Conservation (phyloP, 2,329 filamentous ascomycete genomes). For the Pseudophaeomoniella oleicola region DNA sequence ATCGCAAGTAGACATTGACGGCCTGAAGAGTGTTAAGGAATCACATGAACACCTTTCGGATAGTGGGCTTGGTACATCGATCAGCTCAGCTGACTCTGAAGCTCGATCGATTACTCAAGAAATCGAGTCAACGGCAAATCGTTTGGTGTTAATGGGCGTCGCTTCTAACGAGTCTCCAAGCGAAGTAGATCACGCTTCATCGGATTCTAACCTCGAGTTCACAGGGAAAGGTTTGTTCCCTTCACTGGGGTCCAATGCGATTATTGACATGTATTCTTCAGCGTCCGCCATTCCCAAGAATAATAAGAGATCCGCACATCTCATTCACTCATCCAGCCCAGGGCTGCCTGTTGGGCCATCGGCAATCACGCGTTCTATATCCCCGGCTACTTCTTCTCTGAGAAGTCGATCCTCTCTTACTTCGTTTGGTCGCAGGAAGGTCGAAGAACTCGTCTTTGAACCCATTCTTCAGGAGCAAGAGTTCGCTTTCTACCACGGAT, state of each 20-base stretch:
- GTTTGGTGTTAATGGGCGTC: neutral
- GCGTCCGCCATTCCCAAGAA: neutral
- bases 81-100: constrained; percentile 38
- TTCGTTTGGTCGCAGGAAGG: constrained; percentile 56
- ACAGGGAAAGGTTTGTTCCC: neutral
- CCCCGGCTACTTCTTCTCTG: constrained; percentile 27
- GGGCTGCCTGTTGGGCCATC: constrained; percentile 29
- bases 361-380: constrained; percentile 48
- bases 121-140: neutral
- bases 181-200: neutral
- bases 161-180: neutral
- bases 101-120: neutral
- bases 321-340: constrained; percentile 7
- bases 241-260: too few species aligned
- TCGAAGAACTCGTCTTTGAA: constrained; percentile 62
- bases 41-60: constrained; percentile 49
- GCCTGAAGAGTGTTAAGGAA: constrained; percentile 27
- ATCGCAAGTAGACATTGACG: constrained; percentile 11
- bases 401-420: constrained; percentile 48
- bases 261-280: neutral
- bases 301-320: constrained; percentile 1
- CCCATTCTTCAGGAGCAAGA: constrained; percentile 61
- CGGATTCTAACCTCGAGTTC: neutral
- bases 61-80: constrained; percentile 74
- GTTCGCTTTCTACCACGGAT: constrained; percentile 65